Conservation (phyloP, 2,329 filamentous ascomycete species). For the Zasmidium angulare region DNA sequence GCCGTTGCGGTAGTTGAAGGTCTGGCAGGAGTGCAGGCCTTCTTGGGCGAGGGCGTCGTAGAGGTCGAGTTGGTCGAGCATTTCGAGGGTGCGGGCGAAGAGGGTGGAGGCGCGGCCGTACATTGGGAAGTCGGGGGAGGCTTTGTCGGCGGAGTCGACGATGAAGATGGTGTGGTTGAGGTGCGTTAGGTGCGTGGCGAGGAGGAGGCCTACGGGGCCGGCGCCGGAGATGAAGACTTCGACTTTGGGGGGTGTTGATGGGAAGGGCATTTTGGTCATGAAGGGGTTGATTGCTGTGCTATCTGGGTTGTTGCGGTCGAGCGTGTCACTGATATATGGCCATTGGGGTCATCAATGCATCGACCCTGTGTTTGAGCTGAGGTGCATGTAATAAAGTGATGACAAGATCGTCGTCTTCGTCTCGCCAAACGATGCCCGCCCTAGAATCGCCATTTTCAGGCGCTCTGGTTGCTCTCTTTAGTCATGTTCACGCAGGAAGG, state of each 20-base stretch:
- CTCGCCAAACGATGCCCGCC: too few relatives aligned
- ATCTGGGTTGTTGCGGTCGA: too few relatives aligned
- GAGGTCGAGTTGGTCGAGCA: slow-evolving; percentile 54
- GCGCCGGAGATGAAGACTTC: slow-evolving; percentile 20
- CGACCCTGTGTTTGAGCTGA: too few relatives aligned
- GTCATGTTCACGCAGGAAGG: too few relatives aligned
- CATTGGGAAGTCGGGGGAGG: slow-evolving; percentile 43
- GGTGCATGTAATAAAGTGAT: too few relatives aligned
- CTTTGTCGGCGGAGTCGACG: slow-evolving; percentile 52
- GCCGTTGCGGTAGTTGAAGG: slow-evolving; percentile 51
- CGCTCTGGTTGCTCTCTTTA: too few relatives aligned
- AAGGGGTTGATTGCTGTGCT: background rate
- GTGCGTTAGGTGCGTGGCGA: slow-evolving; percentile 48
- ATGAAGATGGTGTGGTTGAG: slow-evolving; percentile 46
- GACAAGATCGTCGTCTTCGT: too few relatives aligned
- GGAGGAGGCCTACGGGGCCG: slow-evolving; percentile 36
- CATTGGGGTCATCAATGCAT: too few relatives aligned
- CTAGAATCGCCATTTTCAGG: too few relatives aligned
- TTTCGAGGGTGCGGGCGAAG: slow-evolving; percentile 52
- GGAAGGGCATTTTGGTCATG: background rate
- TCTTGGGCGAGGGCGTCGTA: slow-evolving; percentile 52
- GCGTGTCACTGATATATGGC: too few relatives aligned
- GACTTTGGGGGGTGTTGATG: background rate
- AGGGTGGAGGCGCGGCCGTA: slow-evolving; percentile 57
- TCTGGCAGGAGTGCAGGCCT: slow-evolving; percentile 52